Percentiles rank a stretch among this genome's conserved stretches.
phyloP scores from a whole-genome alignment of 1,139 yeast genomes.

The Wickerhamiella pararugosa region DNA sequence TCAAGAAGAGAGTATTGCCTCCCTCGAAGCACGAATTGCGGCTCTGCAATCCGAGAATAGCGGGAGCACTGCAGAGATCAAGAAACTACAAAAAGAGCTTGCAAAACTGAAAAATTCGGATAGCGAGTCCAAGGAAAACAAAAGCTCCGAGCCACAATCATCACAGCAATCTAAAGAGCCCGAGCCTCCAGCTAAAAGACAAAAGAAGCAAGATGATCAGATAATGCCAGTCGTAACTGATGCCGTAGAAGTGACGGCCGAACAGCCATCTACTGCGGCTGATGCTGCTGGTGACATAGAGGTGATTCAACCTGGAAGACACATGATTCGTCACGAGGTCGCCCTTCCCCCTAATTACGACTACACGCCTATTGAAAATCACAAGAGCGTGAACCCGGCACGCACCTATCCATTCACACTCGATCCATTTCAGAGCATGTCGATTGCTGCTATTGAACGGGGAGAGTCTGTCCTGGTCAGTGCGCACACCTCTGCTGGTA shows the following conservation, averaged over 20 bases:
- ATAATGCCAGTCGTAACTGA: conserved; percentile 63
- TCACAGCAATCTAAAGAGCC: not conserved
- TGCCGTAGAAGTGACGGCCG: conserved; percentile 79
- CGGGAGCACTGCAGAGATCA: too few species aligned
- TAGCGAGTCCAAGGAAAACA: not conserved
- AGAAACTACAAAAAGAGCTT: not conserved
- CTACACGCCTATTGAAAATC: conserved; percentile 77
- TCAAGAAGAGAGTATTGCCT: not conserved
- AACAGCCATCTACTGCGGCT: conserved; percentile 52
- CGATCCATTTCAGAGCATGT: conserved; percentile 94
- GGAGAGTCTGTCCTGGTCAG: conserved; percentile 93
- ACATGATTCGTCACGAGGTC: conserved; percentile 83
- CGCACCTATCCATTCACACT: conserved; percentile 79
- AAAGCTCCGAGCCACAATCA: not conserved
- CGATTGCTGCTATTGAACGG: conserved; percentile 86
- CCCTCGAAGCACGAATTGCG: not conserved
- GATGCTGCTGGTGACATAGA: conserved; percentile 9
- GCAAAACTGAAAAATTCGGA: not conserved
- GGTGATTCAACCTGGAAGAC: conserved; percentile 45
- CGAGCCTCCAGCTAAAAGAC: not conserved
- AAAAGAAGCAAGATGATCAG: conserved; percentile 4
- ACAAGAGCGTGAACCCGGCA: conserved; percentile 45
- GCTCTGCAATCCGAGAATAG: not conserved
- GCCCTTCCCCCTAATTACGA: conserved; percentile 88
- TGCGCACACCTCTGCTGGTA: conserved; percentile 98